A percentile compares a stretch with the other conserved stretches of the same genome.
These are phyloP conservation scores for Metschnikowia kofuensis DNA, from an alignment of 805 yeast genomes.

Conservation along the genomic window DNA sequence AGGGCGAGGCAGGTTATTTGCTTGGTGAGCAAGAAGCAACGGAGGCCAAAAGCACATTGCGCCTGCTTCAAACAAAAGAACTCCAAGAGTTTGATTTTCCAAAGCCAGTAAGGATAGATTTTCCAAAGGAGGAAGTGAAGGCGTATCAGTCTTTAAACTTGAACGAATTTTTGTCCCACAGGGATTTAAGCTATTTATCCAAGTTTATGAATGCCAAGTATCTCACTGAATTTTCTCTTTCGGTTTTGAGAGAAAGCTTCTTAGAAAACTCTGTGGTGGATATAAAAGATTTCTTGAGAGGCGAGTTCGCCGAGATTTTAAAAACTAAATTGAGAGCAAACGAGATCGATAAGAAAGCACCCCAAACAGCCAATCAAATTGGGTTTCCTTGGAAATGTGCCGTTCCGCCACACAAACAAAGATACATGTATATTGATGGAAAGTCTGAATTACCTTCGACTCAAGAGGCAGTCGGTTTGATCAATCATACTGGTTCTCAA, in stretches of 20 bases:
- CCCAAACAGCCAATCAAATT: conserved; percentile 54
- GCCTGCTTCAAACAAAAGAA: conserved; percentile 73
- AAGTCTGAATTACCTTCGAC: conserved; percentile 34
- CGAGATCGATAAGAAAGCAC: conserved; percentile 64
- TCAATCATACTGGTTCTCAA: conserved; percentile 40
- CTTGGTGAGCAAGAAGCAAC: conserved; percentile 80
- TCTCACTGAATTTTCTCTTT: conserved; percentile 28
- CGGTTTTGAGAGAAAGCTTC: conserved; percentile 49
- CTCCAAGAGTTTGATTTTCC: conserved; percentile 82
- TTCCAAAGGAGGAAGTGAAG: conserved; percentile 38
- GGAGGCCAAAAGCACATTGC: conserved; percentile 72
- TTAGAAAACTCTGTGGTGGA: conserved; percentile 68
- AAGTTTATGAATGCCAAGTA: conserved; percentile 57
- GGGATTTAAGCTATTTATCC: conserved; percentile 49
- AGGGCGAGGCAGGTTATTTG: conserved; percentile 81
- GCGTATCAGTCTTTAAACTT: conserved; percentile 20
- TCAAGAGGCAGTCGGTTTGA: conserved; percentile 28
- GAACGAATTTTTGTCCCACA: conserved; percentile 14
- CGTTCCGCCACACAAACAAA: conserved; percentile 89
- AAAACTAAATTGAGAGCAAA: conserved; percentile 46
- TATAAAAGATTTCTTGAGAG: conserved; percentile 59
- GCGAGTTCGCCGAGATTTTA: conserved; percentile 48
- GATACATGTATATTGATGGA: conserved; percentile 82
- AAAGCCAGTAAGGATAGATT: conserved; percentile 49
- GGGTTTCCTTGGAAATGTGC: conserved; percentile 84